Percentiles rank a stretch among this genome's conserved stretches.
phyloP scores from a whole-genome alignment of 768 basidiomycete genomes.

The Megacollybia marginata region DNA sequence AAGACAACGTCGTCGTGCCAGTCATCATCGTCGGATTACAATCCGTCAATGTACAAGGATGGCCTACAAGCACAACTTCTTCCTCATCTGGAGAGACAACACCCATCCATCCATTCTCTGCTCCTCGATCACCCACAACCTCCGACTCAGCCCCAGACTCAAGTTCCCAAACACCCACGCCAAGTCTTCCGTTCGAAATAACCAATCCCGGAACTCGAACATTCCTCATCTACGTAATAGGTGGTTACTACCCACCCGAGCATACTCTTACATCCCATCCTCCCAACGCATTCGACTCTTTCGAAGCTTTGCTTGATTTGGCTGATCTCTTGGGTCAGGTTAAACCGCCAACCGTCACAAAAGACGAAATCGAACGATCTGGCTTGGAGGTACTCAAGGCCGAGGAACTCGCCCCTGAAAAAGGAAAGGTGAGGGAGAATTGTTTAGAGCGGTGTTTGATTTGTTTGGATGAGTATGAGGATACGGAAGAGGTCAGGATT shows the following conservation, averaged over 20 bases:
- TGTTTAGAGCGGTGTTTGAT: constrained; percentile 78
- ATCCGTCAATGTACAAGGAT: constrained; percentile 43
- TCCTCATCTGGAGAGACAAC: background rate
- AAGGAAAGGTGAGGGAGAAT: constrained; percentile 66
- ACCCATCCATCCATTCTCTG: background rate
- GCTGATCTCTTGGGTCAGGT: constrained; percentile 77
- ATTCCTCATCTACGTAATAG: constrained; percentile 88
- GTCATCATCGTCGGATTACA: constrained; percentile 82
- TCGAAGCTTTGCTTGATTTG: constrained; percentile 78
- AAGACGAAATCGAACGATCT: constrained; percentile 80
- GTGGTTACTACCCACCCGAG: constrained; percentile 88
- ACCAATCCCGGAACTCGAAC: constrained; percentile 46
- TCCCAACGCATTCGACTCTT: constrained; percentile 63
- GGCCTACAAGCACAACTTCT: background rate
- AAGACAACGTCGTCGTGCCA: constrained; percentile 52
- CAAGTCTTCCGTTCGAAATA: constrained; percentile 10
- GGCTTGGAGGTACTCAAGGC: constrained; percentile 73
- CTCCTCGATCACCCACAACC: background rate
- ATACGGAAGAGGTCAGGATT: constrained; percentile 72
- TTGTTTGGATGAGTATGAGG: constrained; percentile 80
- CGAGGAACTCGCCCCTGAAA: constrained; percentile 42
- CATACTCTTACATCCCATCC: constrained; percentile 83
- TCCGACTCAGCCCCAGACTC: constrained; percentile 8
- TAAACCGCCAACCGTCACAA: constrained; percentile 75
- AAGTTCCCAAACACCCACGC: constrained; percentile 4